Evolutionary conservation across 164 flowering plant species (phyloP), one percentile per base, ranked within the genome.

Genomic region (Tinospora cordifolia): DNA sequence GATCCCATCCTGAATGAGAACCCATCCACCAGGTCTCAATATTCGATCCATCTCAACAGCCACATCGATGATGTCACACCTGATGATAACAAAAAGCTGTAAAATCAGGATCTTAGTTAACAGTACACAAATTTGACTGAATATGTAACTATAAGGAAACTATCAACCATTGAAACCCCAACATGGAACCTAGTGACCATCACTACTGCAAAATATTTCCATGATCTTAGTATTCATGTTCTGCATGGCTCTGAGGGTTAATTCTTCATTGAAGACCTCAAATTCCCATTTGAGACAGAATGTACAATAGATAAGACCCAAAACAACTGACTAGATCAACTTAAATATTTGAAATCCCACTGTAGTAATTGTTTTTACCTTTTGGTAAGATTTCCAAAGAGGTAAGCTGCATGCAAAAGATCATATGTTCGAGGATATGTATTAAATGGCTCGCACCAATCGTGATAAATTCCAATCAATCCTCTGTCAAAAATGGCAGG

Each of bases 341-440:
- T 12, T 13, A 27, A 27, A 24, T 59, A 66, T 12, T 58, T 0
- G 22, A 36, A 25, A 44, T 8, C 17, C 36, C 15, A 58, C 17
- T 8, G 8, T 3, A 44, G 66, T 68, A 30, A 14, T 57, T 14
- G n/a, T 63, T 14, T 7, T n/a, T 83, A 90, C 98, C 97, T 89
- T 59, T 75, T 76, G 3, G 81, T 75, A 24, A 86, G 84, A 69
- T 84, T 83, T 69, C 69, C 75, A 60, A 89, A 83, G 68, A 91
- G 91, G 78, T 79, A 86, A 74, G 85, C 85, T 59, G 95, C 78
- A 72, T 93, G 97, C 62, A 93, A 84, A 22, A 91, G 89, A 86
- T 91, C 97, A 59, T 87, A 93, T 54, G 97, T 90, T 68, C 97
- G 85, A 38, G 98, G 97, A 69, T 93, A 93, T 15, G 97, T 91